A percentile compares a stretch with the other conserved stretches of the same genome.
phyloP scores from a whole-genome alignment of 2,329 filamentous ascomycete species.

The Diaporthe sp. region DNA sequence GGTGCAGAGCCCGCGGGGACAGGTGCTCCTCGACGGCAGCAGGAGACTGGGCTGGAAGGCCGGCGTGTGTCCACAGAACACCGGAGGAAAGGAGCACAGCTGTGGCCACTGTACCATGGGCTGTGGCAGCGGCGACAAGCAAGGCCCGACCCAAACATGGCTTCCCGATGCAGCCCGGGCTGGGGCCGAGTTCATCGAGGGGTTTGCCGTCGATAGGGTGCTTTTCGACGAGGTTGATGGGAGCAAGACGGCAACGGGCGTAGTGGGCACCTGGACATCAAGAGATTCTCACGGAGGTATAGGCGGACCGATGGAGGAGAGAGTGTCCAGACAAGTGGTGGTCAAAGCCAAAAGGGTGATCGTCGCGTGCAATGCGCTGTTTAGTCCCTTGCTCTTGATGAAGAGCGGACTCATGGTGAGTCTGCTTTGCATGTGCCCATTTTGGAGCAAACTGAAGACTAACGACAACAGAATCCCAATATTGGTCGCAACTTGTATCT shows the following conservation, averaged over 20 bases:
- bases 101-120: slow-evolving; percentile 77
- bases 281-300: slow-evolving; percentile 75
- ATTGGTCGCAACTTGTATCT: slow-evolving; percentile 84
- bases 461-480: slow-evolving; percentile 72
- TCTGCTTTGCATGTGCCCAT: background rate
- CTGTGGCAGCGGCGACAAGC: slow-evolving; percentile 79
- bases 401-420: slow-evolving; percentile 80
- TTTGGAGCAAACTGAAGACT: background rate
- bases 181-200: slow-evolving; percentile 87
- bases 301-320: slow-evolving; percentile 60
- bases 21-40: slow-evolving; percentile 80
- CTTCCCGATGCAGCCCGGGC: slow-evolving; percentile 83
- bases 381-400: slow-evolving; percentile 81
- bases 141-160: slow-evolving; percentile 82
- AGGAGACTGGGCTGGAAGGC: slow-evolving; percentile 80
- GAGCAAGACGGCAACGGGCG: slow-evolving; percentile 74
- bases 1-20: slow-evolving; percentile 81
- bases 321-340: slow-evolving; percentile 71
- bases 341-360: slow-evolving; percentile 87
- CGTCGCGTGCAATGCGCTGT: slow-evolving; percentile 81
- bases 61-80: slow-evolving; percentile 83
- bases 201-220: slow-evolving; percentile 79
- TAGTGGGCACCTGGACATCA: slow-evolving; percentile 82
- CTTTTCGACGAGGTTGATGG: slow-evolving; percentile 71
- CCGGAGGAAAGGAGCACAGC: slow-evolving; percentile 78